Base-by-base conservation (phyloP, 331 rosid genomes). In the Acacia pycnantha region DNA sequence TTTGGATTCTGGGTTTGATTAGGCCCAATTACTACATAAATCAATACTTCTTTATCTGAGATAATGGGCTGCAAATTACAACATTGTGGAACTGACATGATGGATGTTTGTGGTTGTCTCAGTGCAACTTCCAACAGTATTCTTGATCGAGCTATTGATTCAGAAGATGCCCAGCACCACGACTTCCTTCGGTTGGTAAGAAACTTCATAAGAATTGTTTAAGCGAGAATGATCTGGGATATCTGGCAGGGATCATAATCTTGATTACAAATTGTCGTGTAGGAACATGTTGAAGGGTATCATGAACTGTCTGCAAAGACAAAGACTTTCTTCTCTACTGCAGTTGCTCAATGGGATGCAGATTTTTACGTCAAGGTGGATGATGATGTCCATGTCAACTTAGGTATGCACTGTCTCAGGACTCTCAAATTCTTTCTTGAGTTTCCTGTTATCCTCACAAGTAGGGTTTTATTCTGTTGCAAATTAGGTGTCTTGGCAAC, bases 111-210 rank as follows among this genome's bases (percentile, higher is more conserved):
- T 82, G 77, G 53, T 85, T 64, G 41, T 44, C 44, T 37, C 93
- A 96, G 99, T 85, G 99, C 99, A 73, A 93, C 99, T 83, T 94
- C 99, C 89, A 93, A 92, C 87, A 96, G 99, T 88, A 96, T 96
- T 82, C 88, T 96, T 77, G 99, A 96, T 86, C 92, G 98, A 77
- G 99, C 99, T 71, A 96, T 96, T 85, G 99, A 96, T 86, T 92
- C 97, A 51, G 99, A 96, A 89, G 98, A 96, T 65, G 82, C 92
- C 12, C 94, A 86, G 79, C 99, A 96, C 74, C 87, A 91, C 26
- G 99, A 96, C 87, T 96, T 96, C 88, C 97, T 96, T 74, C 93
- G 97, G 81, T 91, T 96, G 92, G 99, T 96, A 88, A 88, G 95
- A 81, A 53, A 84, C 35, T 40, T 74, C 56, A 70, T 61, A 65